phyloP scores from a whole-genome alignment of 805 yeast genomes.

The Saccharomycopsis capsularis region DNA sequence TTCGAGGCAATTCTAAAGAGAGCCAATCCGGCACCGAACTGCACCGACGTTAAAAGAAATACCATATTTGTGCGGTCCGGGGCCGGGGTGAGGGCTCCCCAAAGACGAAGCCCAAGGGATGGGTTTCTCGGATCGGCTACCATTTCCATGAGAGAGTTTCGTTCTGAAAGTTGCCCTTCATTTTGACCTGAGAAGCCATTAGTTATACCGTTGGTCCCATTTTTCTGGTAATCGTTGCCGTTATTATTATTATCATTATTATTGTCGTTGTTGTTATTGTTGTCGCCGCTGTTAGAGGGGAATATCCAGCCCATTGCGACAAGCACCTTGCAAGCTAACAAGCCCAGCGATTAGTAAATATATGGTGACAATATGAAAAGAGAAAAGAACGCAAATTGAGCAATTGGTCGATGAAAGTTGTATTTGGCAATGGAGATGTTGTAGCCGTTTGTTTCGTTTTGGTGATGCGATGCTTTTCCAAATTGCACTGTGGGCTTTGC shows the following conservation, averaged over 20 bases:
- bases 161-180: neutral
- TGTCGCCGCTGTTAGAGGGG: neutral
- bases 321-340: no score
- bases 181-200: no score
- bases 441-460: no score
- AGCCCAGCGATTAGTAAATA: no score
- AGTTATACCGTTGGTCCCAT: neutral
- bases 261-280: neutral
- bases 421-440: no score
- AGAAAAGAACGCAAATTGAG: no score
- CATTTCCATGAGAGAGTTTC: neutral
- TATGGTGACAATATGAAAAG: no score
- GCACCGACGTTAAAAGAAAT: constrained; percentile 7
- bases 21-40: constrained; percentile 2
- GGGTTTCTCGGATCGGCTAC: neutral
- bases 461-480: no score
- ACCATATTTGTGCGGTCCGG: constrained; percentile 10
- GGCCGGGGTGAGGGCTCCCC: constrained; percentile 19
- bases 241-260: no score
- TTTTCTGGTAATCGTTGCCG: neutral
- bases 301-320: neutral
- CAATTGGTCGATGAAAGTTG: no score
- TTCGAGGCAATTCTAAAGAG: constrained; percentile 2
- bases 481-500: no score
- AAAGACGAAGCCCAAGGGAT: constrained; percentile 11